A percentile compares a stretch with the other conserved stretches of the same genome.
Conservation (phyloP, 768 basidiomycete species). For the Boletellus ananas region DNA sequence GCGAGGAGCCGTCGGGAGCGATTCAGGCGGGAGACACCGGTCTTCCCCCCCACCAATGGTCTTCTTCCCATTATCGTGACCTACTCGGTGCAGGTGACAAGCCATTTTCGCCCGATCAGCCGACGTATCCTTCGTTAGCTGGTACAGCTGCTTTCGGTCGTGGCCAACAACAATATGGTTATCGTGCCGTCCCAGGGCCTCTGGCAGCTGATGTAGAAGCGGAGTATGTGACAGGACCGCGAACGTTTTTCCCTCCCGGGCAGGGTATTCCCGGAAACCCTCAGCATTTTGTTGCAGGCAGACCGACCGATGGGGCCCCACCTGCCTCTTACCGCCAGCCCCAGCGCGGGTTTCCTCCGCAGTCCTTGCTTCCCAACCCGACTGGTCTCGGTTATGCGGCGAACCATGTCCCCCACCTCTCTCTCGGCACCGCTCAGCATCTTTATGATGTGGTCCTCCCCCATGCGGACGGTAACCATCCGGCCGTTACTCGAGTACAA, state of each 20-base stretch:
- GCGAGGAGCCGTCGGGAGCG: constrained; percentile 37
- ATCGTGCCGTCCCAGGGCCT: constrained; percentile 39
- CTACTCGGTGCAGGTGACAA: constrained; percentile 36
- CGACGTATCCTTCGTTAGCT: constrained; percentile 65
- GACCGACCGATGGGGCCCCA: constrained; percentile 46
- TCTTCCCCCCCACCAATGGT: constrained; percentile 47
- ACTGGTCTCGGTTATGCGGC: constrained; percentile 50
- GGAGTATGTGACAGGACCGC: constrained; percentile 58
- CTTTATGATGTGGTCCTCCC: constrained; percentile 76
- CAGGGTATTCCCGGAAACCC: constrained; percentile 37
- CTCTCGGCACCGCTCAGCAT: constrained; percentile 71
- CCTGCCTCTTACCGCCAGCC: constrained; percentile 58
- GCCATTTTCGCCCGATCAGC: constrained; percentile 42
- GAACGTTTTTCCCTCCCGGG: constrained; percentile 48
- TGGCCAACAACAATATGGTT: constrained; percentile 51
- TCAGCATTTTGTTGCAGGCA: constrained; percentile 49
- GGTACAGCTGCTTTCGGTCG: constrained; percentile 46
- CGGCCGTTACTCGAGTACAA: constrained; percentile 71
- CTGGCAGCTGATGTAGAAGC: constrained; percentile 28
- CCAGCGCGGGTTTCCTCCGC: constrained; percentile 56
- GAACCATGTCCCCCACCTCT: constrained; percentile 62
- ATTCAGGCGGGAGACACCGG: constrained; percentile 35
- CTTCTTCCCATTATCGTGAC: constrained; percentile 49
- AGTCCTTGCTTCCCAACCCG: constrained; percentile 51
- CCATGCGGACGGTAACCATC: constrained; percentile 48